Evolutionary conservation across 257 asterid genomes (phyloP), one percentile per base, ranked within the genome.

Genomic region (Solanum piurae): DNA sequence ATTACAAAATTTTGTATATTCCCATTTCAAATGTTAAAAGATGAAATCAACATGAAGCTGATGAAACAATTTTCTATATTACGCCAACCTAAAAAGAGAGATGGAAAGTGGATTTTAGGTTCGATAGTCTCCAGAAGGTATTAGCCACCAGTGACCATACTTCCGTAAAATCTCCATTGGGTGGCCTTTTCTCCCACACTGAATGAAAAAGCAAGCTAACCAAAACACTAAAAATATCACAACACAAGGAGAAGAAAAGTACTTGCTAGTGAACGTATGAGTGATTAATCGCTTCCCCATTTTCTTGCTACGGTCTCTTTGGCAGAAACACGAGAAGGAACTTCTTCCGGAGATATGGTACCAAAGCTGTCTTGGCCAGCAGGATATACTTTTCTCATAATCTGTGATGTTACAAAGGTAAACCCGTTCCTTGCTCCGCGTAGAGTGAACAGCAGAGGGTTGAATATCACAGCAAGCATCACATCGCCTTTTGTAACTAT

Each of bases 401-500:
- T 88, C 90, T 91, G 92, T 36, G 95, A 92, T 25, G 91, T 87
- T 88, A 94, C 38, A 86, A 85, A 91, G 87, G 94, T 60, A 60
- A 95, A 89, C 34, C 91, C 91, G 21, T 91, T 90, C 89, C 99
- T 93, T 62, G 97, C 90, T 88, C 98, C 97, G 66, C 98, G 90
- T 75, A 95, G 87, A 83, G 92, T 93, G 90, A 91, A 93, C 93
- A 96, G 86, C 91, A 96, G 91, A 62, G 98, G 99, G 84, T 95
- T 96, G 93, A 95, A 89, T 83, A 96, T 72, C 58, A 93, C 94
- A 7, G 98, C 99, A 73, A 97, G 91, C 92, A 97, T 86, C 88
- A 93, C 86, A 46, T 95, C 98, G 40, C 99, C 98, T 90, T 95
- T 95, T 6, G 95, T 95, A 86, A 95, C 89, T 38, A 97, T 90